phyloP scores from a whole-genome alignment of 2,329 filamentous ascomycete species.

The Fonsecaea multimorphosa region DNA sequence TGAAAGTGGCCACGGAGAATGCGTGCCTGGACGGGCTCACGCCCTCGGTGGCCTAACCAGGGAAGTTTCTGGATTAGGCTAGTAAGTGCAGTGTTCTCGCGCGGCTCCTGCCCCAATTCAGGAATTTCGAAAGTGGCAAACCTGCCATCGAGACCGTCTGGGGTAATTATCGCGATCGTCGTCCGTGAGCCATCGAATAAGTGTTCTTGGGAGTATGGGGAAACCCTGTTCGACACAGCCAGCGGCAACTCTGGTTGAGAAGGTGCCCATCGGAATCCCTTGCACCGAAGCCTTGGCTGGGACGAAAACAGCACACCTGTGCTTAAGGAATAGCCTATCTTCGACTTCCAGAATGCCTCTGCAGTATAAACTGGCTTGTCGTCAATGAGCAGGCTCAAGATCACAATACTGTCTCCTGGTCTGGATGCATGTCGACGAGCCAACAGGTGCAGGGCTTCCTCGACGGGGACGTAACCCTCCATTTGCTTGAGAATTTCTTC shows the following conservation, averaged over 20 bases:
- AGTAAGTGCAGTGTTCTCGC: not conserved
- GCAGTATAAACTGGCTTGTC: not conserved
- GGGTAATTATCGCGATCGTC: not conserved
- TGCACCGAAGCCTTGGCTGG: not conserved
- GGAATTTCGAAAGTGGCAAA: not conserved
- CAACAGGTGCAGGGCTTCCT: not conserved
- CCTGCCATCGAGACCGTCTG: not conserved
- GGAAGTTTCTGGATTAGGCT: not conserved
- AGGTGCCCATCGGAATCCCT: not conserved
- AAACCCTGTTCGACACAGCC: not conserved
- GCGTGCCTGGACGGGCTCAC: not conserved
- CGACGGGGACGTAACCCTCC: not conserved
- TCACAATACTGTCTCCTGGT: not conserved
- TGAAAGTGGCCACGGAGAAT: not conserved
- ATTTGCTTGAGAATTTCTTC: not conserved
- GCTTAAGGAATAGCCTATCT: not conserved
- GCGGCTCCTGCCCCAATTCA: not conserved
- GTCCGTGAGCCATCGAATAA: not conserved
- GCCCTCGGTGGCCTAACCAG: not conserved
- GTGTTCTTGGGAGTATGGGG: not conserved
- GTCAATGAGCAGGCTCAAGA: not conserved
- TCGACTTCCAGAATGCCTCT: conserved; percentile 1
- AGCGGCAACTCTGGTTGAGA: not conserved
- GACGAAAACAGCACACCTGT: not conserved
- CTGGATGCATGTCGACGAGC: not conserved